phyloP scores from a whole-genome alignment of 129 eudicot genomes.

The Mikania micrantha region DNA sequence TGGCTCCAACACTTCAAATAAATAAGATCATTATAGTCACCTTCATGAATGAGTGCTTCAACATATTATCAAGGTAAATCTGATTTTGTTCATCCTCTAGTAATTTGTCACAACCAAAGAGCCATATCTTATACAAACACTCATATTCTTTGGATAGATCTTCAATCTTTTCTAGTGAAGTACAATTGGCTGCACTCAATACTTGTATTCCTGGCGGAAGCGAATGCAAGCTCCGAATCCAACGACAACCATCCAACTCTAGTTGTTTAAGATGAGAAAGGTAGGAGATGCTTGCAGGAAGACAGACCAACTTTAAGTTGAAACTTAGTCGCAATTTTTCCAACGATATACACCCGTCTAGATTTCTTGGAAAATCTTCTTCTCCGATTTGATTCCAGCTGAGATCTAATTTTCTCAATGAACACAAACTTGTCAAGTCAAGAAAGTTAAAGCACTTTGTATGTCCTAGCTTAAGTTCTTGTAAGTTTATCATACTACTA shows the following conservation, averaged over 20 bases:
- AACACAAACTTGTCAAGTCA: too few species aligned
- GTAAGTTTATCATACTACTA: neutral
- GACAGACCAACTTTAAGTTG: neutral
- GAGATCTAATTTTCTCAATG: too few species aligned
- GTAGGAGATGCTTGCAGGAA: conserved; percentile 1
- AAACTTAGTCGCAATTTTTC: neutral
- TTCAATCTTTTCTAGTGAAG: conserved; percentile 2
- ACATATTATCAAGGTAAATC: neutral
- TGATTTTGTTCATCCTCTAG: neutral
- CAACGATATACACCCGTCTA: neutral
- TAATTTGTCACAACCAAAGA: neutral
- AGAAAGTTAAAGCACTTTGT: neutral
- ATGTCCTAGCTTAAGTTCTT: conserved; percentile 10
- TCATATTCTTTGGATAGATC: conserved; percentile 3
- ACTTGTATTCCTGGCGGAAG: conserved; percentile 7
- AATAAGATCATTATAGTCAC: neutral
- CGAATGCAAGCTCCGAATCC: neutral
- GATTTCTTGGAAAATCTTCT: neutral
- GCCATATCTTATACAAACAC: neutral
- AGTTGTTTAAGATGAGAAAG: conserved; percentile 4
- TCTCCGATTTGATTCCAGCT: too few species aligned
- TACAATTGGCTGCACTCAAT: neutral
- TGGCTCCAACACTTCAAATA: too few species aligned
- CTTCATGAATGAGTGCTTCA: neutral
- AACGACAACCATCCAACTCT: neutral